These are phyloP conservation scores for Lagerstroemia speciosa DNA, from an alignment of 345 rosid species.

Conservation along the genomic window DNA sequence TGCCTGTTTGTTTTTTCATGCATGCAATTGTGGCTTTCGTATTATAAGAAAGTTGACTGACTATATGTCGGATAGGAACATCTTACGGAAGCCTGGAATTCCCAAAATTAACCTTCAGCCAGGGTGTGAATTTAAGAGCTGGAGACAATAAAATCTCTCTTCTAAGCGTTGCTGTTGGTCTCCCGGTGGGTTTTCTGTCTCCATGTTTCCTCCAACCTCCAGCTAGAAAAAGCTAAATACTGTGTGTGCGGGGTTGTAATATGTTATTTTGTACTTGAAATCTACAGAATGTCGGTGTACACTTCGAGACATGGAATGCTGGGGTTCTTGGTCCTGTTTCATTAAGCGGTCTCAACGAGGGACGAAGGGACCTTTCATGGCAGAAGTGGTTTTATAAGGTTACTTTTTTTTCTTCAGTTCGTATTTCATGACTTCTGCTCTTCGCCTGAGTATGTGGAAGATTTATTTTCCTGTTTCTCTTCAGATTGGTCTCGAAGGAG, in stretches of 20 bases:
- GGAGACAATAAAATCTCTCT: constrained; percentile 36
- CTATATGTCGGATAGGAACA: constrained; percentile 9
- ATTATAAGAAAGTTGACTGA: not conserved
- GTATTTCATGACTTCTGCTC: not conserved
- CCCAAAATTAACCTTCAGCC: constrained; percentile 12
- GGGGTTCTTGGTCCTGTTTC: constrained; percentile 19
- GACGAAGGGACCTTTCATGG: constrained; percentile 18
- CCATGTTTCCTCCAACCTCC: constrained; percentile 17
- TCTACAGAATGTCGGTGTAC: constrained; percentile 19
- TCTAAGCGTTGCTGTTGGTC: constrained; percentile 40
- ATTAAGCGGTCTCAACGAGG: constrained; percentile 15
- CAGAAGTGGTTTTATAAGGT: constrained; percentile 21
- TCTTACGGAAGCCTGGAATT: constrained; percentile 9
- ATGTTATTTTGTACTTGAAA: not conserved
- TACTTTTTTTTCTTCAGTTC: not conserved
- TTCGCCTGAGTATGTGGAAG: not conserved
- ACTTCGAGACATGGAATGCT: constrained; percentile 19
- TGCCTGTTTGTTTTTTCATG: too few species aligned
- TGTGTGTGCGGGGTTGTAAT: not conserved
- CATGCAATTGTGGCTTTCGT: not conserved
- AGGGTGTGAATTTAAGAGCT: constrained; percentile 14
- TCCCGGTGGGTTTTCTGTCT: constrained; percentile 31
- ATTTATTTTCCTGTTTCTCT: not conserved
- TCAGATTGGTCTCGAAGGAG: constrained; percentile 39
- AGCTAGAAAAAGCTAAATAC: not conserved